Evolutionary conservation across 805 yeast species (phyloP).

Genomic region (Nakazawaea ishiwadae): DNA sequence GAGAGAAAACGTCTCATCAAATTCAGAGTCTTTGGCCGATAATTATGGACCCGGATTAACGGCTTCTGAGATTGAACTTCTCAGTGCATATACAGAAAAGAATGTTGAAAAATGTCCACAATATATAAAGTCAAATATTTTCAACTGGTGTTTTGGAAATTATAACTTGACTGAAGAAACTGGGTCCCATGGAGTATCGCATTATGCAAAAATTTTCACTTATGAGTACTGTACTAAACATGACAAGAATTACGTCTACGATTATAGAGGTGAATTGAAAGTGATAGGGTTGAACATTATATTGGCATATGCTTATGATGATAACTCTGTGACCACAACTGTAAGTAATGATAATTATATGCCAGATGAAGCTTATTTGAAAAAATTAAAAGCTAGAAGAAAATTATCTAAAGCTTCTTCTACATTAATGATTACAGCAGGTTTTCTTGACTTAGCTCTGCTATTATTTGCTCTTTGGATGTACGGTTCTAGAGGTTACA

Average conservation of each 20-base stretch:
- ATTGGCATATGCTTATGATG: constrained; percentile 43
- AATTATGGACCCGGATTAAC: constrained; percentile 31
- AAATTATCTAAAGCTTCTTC: constrained; percentile 24
- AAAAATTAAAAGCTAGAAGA: constrained; percentile 17
- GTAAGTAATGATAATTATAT: constrained; percentile 16
- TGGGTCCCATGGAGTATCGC: constrained; percentile 8
- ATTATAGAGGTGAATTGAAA: constrained; percentile 38
- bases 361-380: constrained; percentile 22
- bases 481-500: constrained; percentile 32
- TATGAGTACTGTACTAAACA: constrained; percentile 17
- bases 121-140: constrained; percentile 33
- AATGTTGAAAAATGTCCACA: constrained; percentile 48
- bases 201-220: background rate
- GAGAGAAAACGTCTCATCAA: constrained; percentile 28
- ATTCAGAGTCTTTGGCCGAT: constrained; percentile 18
- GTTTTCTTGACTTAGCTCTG: constrained; percentile 26
- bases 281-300: constrained; percentile 37
- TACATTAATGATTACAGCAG: constrained; percentile 24
- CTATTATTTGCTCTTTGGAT: constrained; percentile 27
- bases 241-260: constrained; percentile 28
- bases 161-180: constrained; percentile 21
- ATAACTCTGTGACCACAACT: constrained; percentile 10
- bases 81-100: constrained; percentile 39
- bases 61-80: constrained; percentile 41
- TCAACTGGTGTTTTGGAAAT: constrained; percentile 42